Evolutionary conservation across 345 rosid species (phyloP).

Genomic region (rapeseed (Brassica napus)): DNA sequence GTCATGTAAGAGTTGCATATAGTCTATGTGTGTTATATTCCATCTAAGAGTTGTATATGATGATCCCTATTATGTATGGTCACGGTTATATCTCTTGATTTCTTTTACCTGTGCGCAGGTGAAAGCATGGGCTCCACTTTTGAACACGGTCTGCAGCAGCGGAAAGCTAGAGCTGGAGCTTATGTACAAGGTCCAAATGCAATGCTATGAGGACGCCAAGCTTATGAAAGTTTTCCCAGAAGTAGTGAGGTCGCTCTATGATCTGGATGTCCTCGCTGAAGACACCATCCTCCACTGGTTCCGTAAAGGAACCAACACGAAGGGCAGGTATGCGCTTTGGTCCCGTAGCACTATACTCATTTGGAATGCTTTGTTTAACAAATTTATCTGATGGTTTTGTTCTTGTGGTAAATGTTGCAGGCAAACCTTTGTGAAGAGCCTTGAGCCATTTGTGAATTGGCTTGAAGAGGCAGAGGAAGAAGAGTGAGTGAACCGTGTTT

Average conservation of each 20-base stretch:
- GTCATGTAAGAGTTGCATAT: background rate
- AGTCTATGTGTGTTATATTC: background rate
- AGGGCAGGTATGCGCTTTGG: constrained; percentile 64
- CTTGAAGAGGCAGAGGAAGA: constrained; percentile 99
- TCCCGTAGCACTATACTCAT: background rate
- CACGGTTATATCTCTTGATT: background rate
- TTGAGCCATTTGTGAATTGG: constrained; percentile 95
- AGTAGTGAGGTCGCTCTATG: constrained; percentile 65
- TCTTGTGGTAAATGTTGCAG: constrained; percentile 41
- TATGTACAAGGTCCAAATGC: constrained; percentile 94
- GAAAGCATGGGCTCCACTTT: constrained; percentile 83
- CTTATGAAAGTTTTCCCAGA: constrained; percentile 62
- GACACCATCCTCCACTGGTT: constrained; percentile 91
- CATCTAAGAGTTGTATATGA: background rate
- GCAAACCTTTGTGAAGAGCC: constrained; percentile 89
- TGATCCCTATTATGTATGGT: background rate
- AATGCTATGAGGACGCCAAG: constrained; percentile 98
- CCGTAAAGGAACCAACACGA: constrained; percentile 80
- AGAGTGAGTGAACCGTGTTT: constrained; percentile 48
- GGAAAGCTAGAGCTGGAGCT: constrained; percentile 95
- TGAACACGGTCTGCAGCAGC: constrained; percentile 76
- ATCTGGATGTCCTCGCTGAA: constrained; percentile 93
- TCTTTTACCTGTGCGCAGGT: constrained; percentile 48
- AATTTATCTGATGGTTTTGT: background rate
- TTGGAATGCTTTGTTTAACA: background rate